Conservation (phyloP, 2,329 filamentous ascomycete species). For the Chaetomium olivaceum region DNA sequence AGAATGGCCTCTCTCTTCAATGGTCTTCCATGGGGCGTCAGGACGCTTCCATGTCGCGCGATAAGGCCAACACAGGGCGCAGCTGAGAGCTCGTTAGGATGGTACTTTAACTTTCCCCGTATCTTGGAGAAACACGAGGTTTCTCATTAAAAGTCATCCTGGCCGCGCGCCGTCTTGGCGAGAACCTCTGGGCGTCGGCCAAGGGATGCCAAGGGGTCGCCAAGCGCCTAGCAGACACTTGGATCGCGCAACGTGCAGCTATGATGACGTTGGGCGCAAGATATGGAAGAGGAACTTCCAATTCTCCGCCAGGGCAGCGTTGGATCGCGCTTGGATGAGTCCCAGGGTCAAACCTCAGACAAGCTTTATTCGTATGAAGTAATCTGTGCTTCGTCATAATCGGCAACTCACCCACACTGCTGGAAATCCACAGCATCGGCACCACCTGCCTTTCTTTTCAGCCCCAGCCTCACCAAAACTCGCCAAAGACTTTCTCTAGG, state of each 20-base stretch:
- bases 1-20: background rate
- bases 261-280: constrained; percentile 17
- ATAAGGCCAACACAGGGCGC: constrained; percentile 16
- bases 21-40: background rate
- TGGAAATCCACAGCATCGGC: background rate
- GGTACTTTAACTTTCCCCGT: background rate
- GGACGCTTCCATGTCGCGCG: background rate
- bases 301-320: background rate
- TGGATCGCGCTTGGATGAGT: background rate
- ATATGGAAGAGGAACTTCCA: background rate
- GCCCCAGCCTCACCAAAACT: background rate
- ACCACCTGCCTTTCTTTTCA: background rate
- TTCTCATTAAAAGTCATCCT: background rate
- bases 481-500: background rate
- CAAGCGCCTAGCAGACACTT: constrained; percentile 10
- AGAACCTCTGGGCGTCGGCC: constrained; percentile 2
- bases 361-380: background rate
- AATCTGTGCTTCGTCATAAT: no score
- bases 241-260: constrained; percentile 10
- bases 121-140: background rate
- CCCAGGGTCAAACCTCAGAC: background rate
- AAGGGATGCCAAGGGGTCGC: constrained; percentile 11
- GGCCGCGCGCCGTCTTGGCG: background rate
- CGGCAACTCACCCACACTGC: background rate
- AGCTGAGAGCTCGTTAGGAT: constrained; percentile 1